Evolutionary conservation across 495 filamentous ascomycete genomes (phyloP).

Genomic region (Neurospora sp.): DNA sequence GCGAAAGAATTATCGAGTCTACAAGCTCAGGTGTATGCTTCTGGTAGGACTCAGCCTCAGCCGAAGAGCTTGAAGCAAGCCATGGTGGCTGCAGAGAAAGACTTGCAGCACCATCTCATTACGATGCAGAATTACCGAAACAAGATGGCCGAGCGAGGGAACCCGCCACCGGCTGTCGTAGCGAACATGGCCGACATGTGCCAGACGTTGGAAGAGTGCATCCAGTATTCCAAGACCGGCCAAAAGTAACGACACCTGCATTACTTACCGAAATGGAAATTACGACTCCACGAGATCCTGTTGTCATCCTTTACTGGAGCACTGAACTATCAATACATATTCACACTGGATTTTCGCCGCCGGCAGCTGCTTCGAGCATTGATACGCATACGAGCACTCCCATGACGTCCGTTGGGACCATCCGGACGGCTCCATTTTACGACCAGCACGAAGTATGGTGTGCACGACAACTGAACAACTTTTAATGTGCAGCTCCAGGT

Average conservation of each 20-base stretch:
- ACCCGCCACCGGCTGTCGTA: not conserved
- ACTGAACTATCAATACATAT: not conserved
- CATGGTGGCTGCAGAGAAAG: conserved; percentile 12
- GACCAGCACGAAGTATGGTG: not conserved
- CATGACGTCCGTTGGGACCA: not conserved
- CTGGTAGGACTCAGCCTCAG: not conserved
- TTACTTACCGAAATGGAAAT: not conserved
- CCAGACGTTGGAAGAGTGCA: not conserved
- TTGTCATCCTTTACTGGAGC: not conserved
- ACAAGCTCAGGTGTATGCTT: not conserved
- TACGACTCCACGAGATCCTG: not conserved
- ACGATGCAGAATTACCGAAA: conserved; percentile 2
- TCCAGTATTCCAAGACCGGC: not conserved
- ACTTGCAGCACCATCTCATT: conserved; percentile 8
- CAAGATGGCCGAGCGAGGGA: not conserved
- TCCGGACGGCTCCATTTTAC: not conserved
- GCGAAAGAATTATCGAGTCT: not conserved
- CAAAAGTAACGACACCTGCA: not conserved
- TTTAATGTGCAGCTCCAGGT: not conserved
- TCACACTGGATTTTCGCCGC: not conserved
- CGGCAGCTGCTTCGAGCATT: not conserved
- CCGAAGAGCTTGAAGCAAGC: conserved; percentile 15
- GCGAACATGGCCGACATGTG: not conserved
- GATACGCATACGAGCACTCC: not conserved
- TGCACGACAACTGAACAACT: not conserved